Percentiles rank a stretch among this genome's conserved stretches.
Evolutionary conservation across 768 basidiomycete genomes (phyloP).

Genomic region (Suillus luteus): DNA sequence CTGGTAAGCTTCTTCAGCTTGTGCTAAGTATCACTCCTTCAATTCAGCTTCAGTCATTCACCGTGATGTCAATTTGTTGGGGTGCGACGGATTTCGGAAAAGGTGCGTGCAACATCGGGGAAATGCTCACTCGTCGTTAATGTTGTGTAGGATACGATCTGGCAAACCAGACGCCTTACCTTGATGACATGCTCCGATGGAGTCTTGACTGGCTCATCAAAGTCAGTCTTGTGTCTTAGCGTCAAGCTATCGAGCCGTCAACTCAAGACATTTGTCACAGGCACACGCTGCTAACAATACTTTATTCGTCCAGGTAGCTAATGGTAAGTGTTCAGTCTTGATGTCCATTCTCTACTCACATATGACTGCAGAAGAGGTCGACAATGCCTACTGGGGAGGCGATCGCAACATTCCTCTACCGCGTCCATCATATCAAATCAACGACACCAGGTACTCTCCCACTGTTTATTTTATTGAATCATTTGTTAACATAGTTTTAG

Average conservation of each 20-base stretch:
- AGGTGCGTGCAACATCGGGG: constrained; percentile 43
- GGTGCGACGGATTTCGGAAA: constrained; percentile 82
- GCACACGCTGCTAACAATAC: constrained; percentile 76
- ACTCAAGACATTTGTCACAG: constrained; percentile 38
- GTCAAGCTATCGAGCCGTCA: background rate
- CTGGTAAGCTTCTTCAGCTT: constrained; percentile 48
- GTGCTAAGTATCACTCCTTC: background rate
- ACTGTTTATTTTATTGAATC: background rate
- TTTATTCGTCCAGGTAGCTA: constrained; percentile 77
- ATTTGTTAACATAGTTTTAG: constrained; percentile 26
- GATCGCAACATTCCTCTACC: constrained; percentile 75
- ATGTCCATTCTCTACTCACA: constrained; percentile 10
- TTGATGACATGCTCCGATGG: constrained; percentile 92
- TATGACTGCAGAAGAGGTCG: constrained; percentile 49
- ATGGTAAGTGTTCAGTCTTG: constrained; percentile 44
- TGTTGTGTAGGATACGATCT: constrained; percentile 66
- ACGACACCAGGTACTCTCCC: constrained; percentile 51
- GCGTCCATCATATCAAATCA: constrained; percentile 79
- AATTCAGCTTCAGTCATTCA: constrained; percentile 57
- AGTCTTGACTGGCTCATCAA: constrained; percentile 91
- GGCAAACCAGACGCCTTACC: constrained; percentile 85
- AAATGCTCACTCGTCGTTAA: constrained; percentile 7
- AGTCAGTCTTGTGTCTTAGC: constrained; percentile 40
- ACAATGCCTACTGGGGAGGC: constrained; percentile 89
- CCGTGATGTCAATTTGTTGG: constrained; percentile 88